A percentile compares a stretch with the other conserved stretches of the same genome.
Conservation (phyloP, 495 filamentous ascomycete species). For the Bacidia gigantensis region DNA sequence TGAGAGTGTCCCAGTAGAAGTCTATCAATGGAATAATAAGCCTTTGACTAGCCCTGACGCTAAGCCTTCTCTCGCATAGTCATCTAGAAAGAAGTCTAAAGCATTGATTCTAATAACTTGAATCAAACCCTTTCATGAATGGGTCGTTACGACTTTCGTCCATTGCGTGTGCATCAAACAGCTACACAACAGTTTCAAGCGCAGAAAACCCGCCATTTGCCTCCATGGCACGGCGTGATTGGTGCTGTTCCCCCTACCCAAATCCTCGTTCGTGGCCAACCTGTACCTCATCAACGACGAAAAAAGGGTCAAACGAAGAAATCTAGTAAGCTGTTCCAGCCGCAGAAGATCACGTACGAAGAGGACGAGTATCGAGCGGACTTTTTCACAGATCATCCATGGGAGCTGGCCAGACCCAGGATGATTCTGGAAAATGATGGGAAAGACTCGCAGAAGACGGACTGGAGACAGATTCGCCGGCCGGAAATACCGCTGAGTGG, state of each 20-base stretch:
- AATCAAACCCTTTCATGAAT: conserved; percentile 33
- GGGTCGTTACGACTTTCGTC: conserved; percentile 59
- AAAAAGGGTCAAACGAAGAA: conserved; percentile 43
- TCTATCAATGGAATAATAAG: too few species aligned
- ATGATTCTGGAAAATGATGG: conserved; percentile 78
- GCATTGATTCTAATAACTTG: too few species aligned
- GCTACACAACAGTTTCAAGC: conserved; percentile 43
- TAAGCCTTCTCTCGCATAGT: too few species aligned
- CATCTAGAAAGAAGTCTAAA: too few species aligned
- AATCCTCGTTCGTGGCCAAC: conserved; percentile 53
- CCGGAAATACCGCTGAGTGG: conserved; percentile 68
- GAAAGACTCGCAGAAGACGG: conserved; percentile 53
- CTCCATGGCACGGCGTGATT: conserved; percentile 67
- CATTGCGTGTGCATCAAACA: conserved; percentile 57
- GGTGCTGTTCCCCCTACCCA: conserved; percentile 66
- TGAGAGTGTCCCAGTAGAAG: too few species aligned
- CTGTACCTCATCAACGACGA: conserved; percentile 45
- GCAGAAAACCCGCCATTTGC: conserved; percentile 34
- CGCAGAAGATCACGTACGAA: conserved; percentile 62
- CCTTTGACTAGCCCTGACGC: too few species aligned
- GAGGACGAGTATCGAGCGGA: conserved; percentile 68
- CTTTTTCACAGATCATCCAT: conserved; percentile 90
- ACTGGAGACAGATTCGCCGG: conserved; percentile 74
- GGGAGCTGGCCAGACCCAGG: conserved; percentile 85
- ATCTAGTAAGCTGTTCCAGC: conserved; percentile 64